These are phyloP conservation scores for Ophiobolus disseminans DNA, from an alignment of 2,329 filamentous ascomycete species.

Conservation along the genomic window DNA sequence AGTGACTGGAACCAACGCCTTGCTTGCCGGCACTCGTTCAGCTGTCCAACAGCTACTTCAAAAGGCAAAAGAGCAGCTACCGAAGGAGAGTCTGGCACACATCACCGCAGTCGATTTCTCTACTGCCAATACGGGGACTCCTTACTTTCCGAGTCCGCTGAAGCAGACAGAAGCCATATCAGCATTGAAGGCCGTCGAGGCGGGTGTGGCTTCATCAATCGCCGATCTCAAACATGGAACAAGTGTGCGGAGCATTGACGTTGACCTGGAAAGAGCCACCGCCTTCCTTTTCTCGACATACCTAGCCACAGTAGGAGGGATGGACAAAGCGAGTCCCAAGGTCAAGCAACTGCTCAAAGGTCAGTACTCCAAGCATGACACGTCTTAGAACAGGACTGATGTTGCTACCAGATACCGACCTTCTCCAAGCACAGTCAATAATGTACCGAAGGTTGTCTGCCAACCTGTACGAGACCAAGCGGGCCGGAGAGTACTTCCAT, in stretches of 20 bases:
- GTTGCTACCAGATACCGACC: slow-evolving; percentile 71
- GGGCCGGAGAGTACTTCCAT: slow-evolving; percentile 73
- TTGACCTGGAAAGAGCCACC: slow-evolving; percentile 63
- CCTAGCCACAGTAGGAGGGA: slow-evolving; percentile 62
- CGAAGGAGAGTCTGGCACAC: slow-evolving; percentile 39
- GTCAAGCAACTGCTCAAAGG: slow-evolving; percentile 57
- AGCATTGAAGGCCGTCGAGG: slow-evolving; percentile 67
- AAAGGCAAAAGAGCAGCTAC: slow-evolving; percentile 44
- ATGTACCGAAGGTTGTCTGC: slow-evolving; percentile 75
- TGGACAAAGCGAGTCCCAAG: slow-evolving; percentile 52
- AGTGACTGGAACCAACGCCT: slow-evolving; percentile 29
- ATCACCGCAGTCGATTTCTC: slow-evolving; percentile 42
- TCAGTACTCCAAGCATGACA: slow-evolving; percentile 12
- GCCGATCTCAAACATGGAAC: slow-evolving; percentile 62
- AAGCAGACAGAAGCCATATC: slow-evolving; percentile 62
- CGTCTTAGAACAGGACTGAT: slow-evolving; percentile 19
- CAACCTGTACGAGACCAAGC: slow-evolving; percentile 73
- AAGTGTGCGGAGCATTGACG: slow-evolving; percentile 52
- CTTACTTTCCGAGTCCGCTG: slow-evolving; percentile 55
- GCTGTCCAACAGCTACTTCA: slow-evolving; percentile 43
- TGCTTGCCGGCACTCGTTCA: slow-evolving; percentile 43
- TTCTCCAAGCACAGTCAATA: slow-evolving; percentile 73
- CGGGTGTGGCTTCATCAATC: slow-evolving; percentile 65
- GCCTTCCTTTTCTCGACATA: slow-evolving; percentile 67
- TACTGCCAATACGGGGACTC: slow-evolving; percentile 48